A percentile compares a stretch with the other conserved stretches of the same genome.
These are phyloP conservation scores for Coemansia sp. DNA, from an alignment of 371 early-diverging fungal species.

Conservation along the genomic window DNA sequence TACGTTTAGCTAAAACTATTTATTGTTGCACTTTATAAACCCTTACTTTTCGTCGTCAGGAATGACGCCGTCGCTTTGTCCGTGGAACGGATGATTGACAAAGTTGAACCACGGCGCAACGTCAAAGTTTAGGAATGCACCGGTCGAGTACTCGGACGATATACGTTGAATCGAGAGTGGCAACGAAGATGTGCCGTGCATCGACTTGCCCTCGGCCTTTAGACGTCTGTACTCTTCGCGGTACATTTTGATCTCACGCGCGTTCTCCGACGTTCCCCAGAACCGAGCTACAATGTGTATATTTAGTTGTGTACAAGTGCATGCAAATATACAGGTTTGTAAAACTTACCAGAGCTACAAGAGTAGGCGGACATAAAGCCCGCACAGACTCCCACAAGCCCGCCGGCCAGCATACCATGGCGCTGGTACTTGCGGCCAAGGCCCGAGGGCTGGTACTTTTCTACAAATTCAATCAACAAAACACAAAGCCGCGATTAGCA, in stretches of 20 bases:
- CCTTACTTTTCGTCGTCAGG: slow-evolving; percentile 16
- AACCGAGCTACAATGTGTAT: slow-evolving; percentile 67
- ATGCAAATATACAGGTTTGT: background rate
- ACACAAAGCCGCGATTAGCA: no score
- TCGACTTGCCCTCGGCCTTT: slow-evolving; percentile 67
- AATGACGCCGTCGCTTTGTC: slow-evolving; percentile 54
- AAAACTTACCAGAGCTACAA: slow-evolving; percentile 6
- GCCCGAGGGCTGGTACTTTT: slow-evolving; percentile 51
- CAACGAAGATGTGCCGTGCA: slow-evolving; percentile 69
- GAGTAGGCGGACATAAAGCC: slow-evolving; percentile 47
- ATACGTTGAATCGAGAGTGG: slow-evolving; percentile 64
- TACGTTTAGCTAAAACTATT: slow-evolving; percentile 19
- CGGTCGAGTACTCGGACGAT: slow-evolving; percentile 68
- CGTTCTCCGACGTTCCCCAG: slow-evolving; percentile 92
- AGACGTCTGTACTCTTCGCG: slow-evolving; percentile 65
- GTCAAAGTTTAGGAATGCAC: slow-evolving; percentile 49
- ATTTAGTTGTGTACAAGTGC: background rate
- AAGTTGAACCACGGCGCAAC: slow-evolving; percentile 79
- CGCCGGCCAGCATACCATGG: slow-evolving; percentile 39
- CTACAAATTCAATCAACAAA: slow-evolving; percentile 12
- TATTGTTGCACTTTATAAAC: background rate
- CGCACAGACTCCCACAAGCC: slow-evolving; percentile 11
- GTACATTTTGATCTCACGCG: slow-evolving; percentile 74
- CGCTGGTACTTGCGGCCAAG: slow-evolving; percentile 19
- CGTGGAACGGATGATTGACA: slow-evolving; percentile 78